Evolutionary conservation across 129 eudicot genomes (phyloP), one percentile per base, ranked within the genome.

Genomic region (Flaveria ramosissima): DNA sequence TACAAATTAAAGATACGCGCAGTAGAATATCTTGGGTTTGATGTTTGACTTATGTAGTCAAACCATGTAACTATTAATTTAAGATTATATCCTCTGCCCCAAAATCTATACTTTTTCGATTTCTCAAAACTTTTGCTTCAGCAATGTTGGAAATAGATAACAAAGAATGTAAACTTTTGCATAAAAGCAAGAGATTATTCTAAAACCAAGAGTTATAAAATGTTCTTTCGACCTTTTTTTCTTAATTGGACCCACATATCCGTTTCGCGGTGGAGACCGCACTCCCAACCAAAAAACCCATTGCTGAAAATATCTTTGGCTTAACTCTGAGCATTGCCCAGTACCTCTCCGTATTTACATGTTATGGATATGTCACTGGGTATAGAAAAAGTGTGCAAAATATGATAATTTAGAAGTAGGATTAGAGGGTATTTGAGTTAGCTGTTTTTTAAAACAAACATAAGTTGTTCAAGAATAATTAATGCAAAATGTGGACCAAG

Each of bases 41-140:
- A 57, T 43, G 61, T 69, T 66, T 68, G 81, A 77, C 75, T 16
- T 68, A 69, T 69, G 56, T 61, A 62, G 78, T 79, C 46, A 71
- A 78, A 51, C 63, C 63, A 71, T 47, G 50, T 61, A 48, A 63
- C 47, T 42, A 20, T 61, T 32, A 71, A 19, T 62, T 32, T 39
- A 64, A 63, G 51, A 41, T 50, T 52, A 66, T 78, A 50, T 77
- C 72, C 11, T 71, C 13, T 71, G 55, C 55, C 77, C 71, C 72
- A 71, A 71, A n/a, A 71, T 78, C 64, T 23, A 14, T 20, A 16
- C 24, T 78, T 69, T 68, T 27, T 43, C 23, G 9, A n/a, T 5
- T 52, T 52, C 17, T 16, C 41, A 55, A 8, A 27, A 53, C 70
- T 68, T 43, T 53, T 68, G 59, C 59, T 47, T 60, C 23, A 13